Evolutionary conservation across 257 asterid species (phyloP), one percentile per base, ranked within the genome.

Genomic region (Nicotiana tomentosiformis): DNA sequence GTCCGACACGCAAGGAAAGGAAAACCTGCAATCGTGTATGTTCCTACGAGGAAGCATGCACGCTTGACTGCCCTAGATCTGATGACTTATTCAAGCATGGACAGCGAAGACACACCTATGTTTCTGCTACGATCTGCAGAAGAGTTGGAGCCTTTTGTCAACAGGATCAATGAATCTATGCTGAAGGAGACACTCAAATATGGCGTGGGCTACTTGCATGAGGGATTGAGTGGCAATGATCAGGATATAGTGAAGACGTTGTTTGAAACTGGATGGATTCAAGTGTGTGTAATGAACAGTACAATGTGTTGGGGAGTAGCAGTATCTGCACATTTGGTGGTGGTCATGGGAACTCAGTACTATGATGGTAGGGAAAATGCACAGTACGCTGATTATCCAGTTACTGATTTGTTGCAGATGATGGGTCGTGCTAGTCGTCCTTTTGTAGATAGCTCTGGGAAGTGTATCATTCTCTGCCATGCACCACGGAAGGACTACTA

Each of bases 381-480:
- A 62, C 88, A 43, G 49, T 43, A 87, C 61, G 80, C 83, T 66
- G 90, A 88, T 80, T 88, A 88, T 64, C 90, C 89, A 14, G 90
- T 88, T 8, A 84, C 86, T 33, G 90, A 88, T 77, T 82, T 88
- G 61, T 83, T 88, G 82, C 90, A 88, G 88, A 88, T 88, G 90
- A 86, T 88, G 89, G 90, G 90, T 10, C 90, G 84, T 88, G 90
- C 90, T 66, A 88, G 88, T 76, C 85, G 90, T 46, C 90, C 90
- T 66, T 86, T 87, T 62, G 82, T 87, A 70, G 90, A 85, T 74
- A 85, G 66, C 53, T 85, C 88, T 0, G 90, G 90, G 61, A 88
- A 86, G 79, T 88, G 90, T 82, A 89, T 88, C 43, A 88, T 88
- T 11, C 87, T 88, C 70, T 88, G 90, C 80, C 90, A 88, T 68